phyloP scores from a whole-genome alignment of 352 stramenopile species.

The Phytophthora sojae region DNA sequence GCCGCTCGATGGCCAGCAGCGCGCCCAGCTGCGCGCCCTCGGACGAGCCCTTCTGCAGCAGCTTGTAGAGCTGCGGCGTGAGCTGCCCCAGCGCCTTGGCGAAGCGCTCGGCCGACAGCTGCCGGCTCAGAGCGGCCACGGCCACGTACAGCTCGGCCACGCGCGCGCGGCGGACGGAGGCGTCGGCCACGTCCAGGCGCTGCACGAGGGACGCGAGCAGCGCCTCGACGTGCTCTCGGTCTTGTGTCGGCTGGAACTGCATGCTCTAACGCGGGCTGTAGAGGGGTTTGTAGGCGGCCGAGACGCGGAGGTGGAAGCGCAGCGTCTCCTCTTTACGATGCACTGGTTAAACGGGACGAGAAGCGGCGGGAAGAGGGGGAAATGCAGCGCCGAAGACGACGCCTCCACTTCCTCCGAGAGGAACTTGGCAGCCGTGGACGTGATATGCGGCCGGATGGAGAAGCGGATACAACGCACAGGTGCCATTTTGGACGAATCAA shows the following conservation, averaged over 20 bases:
- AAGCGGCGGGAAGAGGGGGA: not conserved
- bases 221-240: constrained; percentile 75
- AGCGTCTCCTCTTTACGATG: constrained; percentile 11
- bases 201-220: constrained; percentile 70
- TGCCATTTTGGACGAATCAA: constrained; percentile 14
- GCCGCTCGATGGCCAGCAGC: constrained; percentile 74
- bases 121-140: constrained; percentile 70
- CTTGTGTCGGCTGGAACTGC: constrained; percentile 37
- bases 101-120: constrained; percentile 84
- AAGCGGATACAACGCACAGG: constrained; percentile 9
- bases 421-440: not conserved
- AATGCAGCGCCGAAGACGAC: not conserved
- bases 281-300: no score
- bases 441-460: not conserved
- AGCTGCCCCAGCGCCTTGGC: constrained; percentile 77
- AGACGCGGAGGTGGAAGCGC: not conserved
- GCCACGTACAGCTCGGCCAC: constrained; percentile 68
- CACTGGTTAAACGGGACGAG: not conserved
- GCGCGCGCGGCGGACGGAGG: constrained; percentile 40
- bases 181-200: constrained; percentile 58
- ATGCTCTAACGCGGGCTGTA: constrained; percentile 8
- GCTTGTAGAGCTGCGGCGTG: constrained; percentile 77
- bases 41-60: constrained; percentile 59
- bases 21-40: constrained; percentile 81
- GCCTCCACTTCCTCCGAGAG: not conserved